Evolutionary conservation across 2,329 filamentous ascomycete species (phyloP).

Genomic region (Pseudogymnoascus sp.): DNA sequence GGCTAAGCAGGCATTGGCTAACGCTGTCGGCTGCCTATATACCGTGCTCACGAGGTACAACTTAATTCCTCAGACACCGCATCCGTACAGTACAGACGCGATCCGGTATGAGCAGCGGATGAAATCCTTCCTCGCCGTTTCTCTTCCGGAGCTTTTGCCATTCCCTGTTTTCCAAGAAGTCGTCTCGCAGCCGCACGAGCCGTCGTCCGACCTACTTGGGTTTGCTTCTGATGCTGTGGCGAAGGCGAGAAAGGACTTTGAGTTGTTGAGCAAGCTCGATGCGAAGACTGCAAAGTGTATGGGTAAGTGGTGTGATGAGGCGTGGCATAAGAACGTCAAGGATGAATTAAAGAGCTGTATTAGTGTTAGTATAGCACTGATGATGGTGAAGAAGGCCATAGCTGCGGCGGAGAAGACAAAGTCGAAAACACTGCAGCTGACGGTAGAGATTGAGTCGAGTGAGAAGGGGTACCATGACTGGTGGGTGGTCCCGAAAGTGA

Average conservation of each 20-base stretch:
- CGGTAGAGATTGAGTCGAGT: slow-evolving; percentile 43
- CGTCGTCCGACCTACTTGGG: slow-evolving; percentile 25
- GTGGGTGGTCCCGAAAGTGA: slow-evolving; percentile 50
- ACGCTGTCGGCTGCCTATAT: slow-evolving; percentile 44
- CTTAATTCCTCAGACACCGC: slow-evolving; percentile 31
- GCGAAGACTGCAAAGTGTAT: slow-evolving; percentile 46
- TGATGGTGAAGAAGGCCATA: slow-evolving; percentile 49
- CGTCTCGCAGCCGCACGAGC: slow-evolving; percentile 34
- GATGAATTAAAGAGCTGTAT: slow-evolving; percentile 62
- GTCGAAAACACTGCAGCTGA: slow-evolving; percentile 28
- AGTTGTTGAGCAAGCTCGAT: slow-evolving; percentile 44
- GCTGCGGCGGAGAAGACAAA: slow-evolving; percentile 26
- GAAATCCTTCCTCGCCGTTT: slow-evolving; percentile 57
- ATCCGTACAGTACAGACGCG: slow-evolving; percentile 47
- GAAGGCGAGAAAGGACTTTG: slow-evolving; percentile 43
- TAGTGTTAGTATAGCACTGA: slow-evolving; percentile 56
- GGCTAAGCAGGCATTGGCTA: slow-evolving; percentile 46
- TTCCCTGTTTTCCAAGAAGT: slow-evolving; percentile 43
- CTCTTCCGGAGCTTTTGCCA: slow-evolving; percentile 47
- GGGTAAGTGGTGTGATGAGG: slow-evolving; percentile 42
- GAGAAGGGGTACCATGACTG: slow-evolving; percentile 53
- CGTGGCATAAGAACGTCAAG: slow-evolving; percentile 53
- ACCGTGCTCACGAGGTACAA: slow-evolving; percentile 35
- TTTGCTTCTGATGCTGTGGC: slow-evolving; percentile 27
- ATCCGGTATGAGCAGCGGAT: slow-evolving; percentile 60